Conservation (phyloP, 2,329 filamentous ascomycete genomes). For the Curvularia hawaiiensis region DNA sequence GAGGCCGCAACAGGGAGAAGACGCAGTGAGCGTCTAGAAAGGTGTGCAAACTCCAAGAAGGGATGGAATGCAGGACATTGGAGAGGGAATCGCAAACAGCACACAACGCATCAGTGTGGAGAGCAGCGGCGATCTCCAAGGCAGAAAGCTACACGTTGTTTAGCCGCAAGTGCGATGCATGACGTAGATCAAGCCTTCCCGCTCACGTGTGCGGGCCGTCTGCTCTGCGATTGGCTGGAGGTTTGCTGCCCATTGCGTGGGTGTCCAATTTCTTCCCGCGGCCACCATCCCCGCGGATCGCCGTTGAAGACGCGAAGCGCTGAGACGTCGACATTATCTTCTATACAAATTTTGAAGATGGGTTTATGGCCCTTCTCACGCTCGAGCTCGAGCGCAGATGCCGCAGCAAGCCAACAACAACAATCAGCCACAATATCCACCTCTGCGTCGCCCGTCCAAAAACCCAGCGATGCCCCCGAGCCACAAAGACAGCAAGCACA, state of each 20-base stretch:
- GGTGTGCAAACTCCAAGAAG: constrained; percentile 27
- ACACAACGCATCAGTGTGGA: constrained; percentile 28
- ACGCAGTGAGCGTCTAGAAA: constrained; percentile 29
- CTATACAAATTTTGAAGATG: constrained; percentile 18
- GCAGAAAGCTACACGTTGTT: constrained; percentile 29
- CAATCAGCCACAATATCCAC: constrained; percentile 19
- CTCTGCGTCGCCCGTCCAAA: constrained; percentile 7
- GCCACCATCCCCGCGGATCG: constrained; percentile 8
- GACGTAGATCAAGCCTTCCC: constrained; percentile 39
- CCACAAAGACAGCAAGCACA: constrained; percentile 21
- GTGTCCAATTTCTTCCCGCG: constrained; percentile 20
- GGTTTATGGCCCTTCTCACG: constrained; percentile 34
- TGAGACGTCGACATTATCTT: not conserved
- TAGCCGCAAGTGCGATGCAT: constrained; percentile 37
- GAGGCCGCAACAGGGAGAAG: constrained; percentile 14
- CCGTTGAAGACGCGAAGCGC: not conserved
- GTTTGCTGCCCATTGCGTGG: constrained; percentile 17
- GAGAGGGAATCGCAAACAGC: constrained; percentile 21
- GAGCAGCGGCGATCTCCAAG: constrained; percentile 38
- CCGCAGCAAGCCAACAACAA: constrained; percentile 14
- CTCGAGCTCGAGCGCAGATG: constrained; percentile 19
- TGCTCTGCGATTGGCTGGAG: constrained; percentile 29
- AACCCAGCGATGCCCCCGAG: constrained; percentile 15
- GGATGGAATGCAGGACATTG: constrained; percentile 22
- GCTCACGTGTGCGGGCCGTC: constrained; percentile 36